Conservation (phyloP, 306 rosid genomes). For the Hylodesmum podocarpum region DNA sequence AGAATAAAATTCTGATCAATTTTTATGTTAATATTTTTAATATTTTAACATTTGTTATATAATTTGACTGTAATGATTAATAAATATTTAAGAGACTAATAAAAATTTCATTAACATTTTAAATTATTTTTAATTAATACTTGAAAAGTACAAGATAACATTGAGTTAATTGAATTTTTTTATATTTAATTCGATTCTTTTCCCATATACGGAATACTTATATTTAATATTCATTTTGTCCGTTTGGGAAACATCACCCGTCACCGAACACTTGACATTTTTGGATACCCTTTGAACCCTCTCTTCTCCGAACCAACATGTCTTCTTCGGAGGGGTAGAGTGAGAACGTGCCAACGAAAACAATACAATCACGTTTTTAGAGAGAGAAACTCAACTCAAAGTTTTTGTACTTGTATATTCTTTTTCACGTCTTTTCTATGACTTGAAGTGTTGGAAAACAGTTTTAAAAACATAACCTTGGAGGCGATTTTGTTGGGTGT, state of each 20-base stretch:
- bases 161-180: no score
- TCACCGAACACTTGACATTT: neutral
- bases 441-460: neutral
- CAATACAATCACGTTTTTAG: conserved; percentile 5
- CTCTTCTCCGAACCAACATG: conserved; percentile 48
- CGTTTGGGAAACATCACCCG: neutral
- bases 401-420: neutral
- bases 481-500: conserved; percentile 30
- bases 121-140: no score
- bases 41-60: no score
- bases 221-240: neutral
- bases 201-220: no score
- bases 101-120: no score
- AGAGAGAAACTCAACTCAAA: conserved; percentile 18
- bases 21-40: no score
- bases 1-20: no score
- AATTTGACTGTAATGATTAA: no score
- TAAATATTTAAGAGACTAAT: no score
- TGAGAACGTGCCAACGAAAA: neutral
- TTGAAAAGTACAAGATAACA: no score
- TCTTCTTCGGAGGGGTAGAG: conserved; percentile 42
- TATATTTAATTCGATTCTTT: no score
- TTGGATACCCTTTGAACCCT: neutral
- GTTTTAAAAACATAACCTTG: conserved; percentile 29
- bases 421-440: no score